phyloP scores from a whole-genome alignment of 2,329 filamentous ascomycete genomes.

The Penicillium sp. region DNA sequence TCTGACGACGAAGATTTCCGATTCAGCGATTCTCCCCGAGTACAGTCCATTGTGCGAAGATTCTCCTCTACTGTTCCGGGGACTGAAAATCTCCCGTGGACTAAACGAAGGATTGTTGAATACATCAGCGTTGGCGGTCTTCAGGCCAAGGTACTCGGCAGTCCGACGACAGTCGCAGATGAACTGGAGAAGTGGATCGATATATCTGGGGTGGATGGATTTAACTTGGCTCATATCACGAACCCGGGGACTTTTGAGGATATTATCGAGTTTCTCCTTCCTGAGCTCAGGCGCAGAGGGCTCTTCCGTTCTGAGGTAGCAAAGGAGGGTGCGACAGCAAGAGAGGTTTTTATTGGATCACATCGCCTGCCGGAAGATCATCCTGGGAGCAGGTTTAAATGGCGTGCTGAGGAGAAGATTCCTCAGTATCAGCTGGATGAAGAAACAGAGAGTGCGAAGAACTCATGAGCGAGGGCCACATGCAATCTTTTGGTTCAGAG shows the following conservation, averaged over 20 bases:
- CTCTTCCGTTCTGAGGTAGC: conserved; percentile 17
- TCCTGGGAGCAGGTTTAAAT: conserved; percentile 2
- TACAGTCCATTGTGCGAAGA: conserved; percentile 28
- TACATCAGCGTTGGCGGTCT: conserved; percentile 23
- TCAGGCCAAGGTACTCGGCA: not conserved
- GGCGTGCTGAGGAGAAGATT: not conserved
- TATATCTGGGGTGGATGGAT: conserved; percentile 30
- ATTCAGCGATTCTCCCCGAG: not conserved
- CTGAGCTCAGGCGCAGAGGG: conserved; percentile 29
- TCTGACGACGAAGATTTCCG: not conserved
- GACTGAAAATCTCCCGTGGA: conserved; percentile 36
- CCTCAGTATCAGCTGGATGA: not conserved
- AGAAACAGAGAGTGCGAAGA: not conserved
- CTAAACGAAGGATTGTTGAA: conserved; percentile 30
- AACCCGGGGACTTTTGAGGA: conserved; percentile 32
- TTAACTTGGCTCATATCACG: conserved; percentile 28
- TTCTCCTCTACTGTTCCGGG: conserved; percentile 41
- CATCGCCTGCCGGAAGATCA: conserved; percentile 3
- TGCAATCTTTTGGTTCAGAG: no score
- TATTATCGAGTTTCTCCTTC: conserved; percentile 28
- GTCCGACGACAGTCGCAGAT: conserved; percentile 28
- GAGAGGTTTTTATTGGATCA: not conserved
- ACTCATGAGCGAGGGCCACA: conserved; percentile 8
- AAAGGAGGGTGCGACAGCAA: not conserved
- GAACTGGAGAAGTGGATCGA: conserved; percentile 31